phyloP scores from a whole-genome alignment of 306 rosid genomes.

The Vachellia pachyceras region DNA sequence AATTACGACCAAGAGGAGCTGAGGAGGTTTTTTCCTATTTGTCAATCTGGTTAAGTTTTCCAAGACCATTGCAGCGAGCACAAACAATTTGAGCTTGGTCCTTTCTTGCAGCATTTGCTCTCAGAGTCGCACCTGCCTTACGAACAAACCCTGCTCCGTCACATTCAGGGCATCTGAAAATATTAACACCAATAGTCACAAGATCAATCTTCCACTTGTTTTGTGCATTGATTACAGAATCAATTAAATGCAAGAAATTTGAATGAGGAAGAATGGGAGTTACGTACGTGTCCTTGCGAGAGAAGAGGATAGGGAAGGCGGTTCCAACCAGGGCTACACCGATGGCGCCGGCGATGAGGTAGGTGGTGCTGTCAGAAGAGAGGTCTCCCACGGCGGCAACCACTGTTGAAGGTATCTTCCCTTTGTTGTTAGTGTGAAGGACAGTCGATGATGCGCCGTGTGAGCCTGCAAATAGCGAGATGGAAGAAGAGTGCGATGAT shows the following conservation, averaged over 20 bases:
- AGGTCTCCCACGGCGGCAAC: constrained; percentile 90
- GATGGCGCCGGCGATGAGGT: constrained; percentile 78
- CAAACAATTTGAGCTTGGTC: constrained; percentile 88
- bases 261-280: background rate
- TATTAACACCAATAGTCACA: background rate
- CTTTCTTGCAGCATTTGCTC: constrained; percentile 94
- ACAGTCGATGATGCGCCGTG: constrained; percentile 30
- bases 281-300: constrained; percentile 77
- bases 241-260: background rate
- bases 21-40: constrained; percentile 38
- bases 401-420: constrained; percentile 48
- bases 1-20: background rate
- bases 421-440: constrained; percentile 26
- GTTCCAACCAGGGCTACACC: constrained; percentile 82
- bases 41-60: constrained; percentile 95
- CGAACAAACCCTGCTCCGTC: constrained; percentile 96
- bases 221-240: background rate
- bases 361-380: constrained; percentile 64
- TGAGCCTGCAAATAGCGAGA: constrained; percentile 26
- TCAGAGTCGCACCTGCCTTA: constrained; percentile 54
- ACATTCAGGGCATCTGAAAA: constrained; percentile 84
- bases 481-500: background rate
- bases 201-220: background rate
- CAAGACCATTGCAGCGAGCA: constrained; percentile 86
- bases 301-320: constrained; percentile 86